Percentiles rank a stretch among this genome's conserved stretches.
These are phyloP conservation scores for Rhytidiadelphus loreus DNA, from an alignment of 225 moss, liverwort and hornwort genomes.

Conservation along the genomic window DNA sequence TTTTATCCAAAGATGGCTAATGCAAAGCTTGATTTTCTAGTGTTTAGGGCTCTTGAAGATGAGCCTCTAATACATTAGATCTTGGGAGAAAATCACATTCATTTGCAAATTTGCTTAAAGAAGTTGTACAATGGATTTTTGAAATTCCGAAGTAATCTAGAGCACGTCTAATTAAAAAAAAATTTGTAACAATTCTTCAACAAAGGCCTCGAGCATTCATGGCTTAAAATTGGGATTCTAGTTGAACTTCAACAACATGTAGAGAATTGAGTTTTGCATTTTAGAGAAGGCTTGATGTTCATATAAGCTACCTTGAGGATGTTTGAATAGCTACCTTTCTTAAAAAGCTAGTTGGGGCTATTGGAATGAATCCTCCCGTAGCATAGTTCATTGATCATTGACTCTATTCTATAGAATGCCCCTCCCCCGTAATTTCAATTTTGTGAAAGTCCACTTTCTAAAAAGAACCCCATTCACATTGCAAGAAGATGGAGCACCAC, in stretches of 20 bases:
- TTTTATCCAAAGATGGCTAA: fast-evolving
- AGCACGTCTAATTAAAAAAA: not conserved
- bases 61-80: not conserved
- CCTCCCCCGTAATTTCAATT: not conserved
- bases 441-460: not conserved
- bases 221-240: not conserved
- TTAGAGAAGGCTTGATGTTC: not conserved
- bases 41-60: not conserved
- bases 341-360: fast-evolving
- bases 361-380: fast-evolving
- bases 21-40: not conserved
- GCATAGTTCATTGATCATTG: not conserved
- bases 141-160: fast-evolving
- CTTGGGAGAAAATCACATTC: not conserved
- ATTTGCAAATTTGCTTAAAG: not conserved
- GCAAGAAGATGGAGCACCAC: not conserved
- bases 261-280: not conserved
- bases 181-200: not conserved
- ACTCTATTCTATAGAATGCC: fast-evolving
- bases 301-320: too few relatives aligned
- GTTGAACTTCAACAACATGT: not conserved
- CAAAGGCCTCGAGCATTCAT: not conserved
- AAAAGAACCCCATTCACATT: not conserved
- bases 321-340: not conserved
- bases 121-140: not conserved